Base-by-base conservation (phyloP, 2,329 filamentous ascomycete species). In the Sporothrix pallida region DNA sequence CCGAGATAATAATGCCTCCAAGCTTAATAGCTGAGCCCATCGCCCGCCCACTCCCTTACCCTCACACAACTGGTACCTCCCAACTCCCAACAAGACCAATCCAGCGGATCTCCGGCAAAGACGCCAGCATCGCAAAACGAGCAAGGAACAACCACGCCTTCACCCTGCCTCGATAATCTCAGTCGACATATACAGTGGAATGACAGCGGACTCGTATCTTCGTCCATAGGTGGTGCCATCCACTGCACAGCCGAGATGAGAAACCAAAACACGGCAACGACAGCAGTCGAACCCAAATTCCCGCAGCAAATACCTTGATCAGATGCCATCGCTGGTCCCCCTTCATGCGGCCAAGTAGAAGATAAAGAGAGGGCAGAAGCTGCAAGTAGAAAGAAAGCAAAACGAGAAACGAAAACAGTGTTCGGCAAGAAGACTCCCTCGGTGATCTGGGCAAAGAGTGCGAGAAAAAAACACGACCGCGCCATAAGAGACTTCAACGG, bases 131-230 rank as follows among this genome's bases (percentile, higher is more conserved):
- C 15, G 20, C 23, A 44, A 68, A 63, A 58, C 58, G 50, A 5
- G 73, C 54, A 23, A 63, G 26, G n/a, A 75, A 31, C 72, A 69
- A 60, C 70, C 69, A 52, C 73, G 76, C 67, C 72, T 73, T 71
- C 70, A 75, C 20, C 73, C 74, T 72, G 72, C 31, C 67, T 31
- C 13, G 13, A 6, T 17, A 17, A n/a, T 71, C 75, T 75, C 77
- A 78, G 20, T 44, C 76, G 75, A 71, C 37, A 20, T 54, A 50
- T 20, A 78, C 26, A 52, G 20, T 8, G 31, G 23, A 74, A 23
- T 54, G 79, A 86, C 84, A 84, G 84, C 89, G 92, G 93, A 94
- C 93, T 96, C 93, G 85, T 95, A 93, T 96, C 93, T 90, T 96
- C 92, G 87, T 93, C 93, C 91, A 88, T 86, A 79, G 58, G 75